Base-by-base conservation (phyloP, 768 basidiomycete species). In the Suillus decipiens region DNA sequence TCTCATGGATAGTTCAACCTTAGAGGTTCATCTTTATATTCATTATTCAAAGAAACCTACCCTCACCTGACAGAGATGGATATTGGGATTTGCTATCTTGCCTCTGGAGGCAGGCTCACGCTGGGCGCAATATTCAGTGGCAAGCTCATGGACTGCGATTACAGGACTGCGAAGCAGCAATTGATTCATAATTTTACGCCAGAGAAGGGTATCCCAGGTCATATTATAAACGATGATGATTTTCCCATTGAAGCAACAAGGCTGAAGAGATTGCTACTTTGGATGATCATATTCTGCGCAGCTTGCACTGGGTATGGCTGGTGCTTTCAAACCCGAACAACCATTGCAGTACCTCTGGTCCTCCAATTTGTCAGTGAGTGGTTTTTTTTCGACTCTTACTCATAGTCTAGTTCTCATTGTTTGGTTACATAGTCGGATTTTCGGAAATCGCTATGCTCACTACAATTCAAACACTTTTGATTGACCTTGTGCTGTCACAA, bases 1-100 rank as follows among this genome's bases (percentile, higher is more conserved):
- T n/a, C n/a, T n/a, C n/a, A n/a, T n/a, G n/a, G n/a, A n/a, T n/a
- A n/a, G n/a, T n/a, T n/a, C n/a, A n/a, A n/a, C n/a, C n/a, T n/a
- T n/a, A n/a, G n/a, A n/a, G n/a, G n/a, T n/a, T n/a, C n/a, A n/a
- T n/a, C n/a, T n/a, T n/a, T 74, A 78, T 72, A 86, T 71, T 77
- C 85, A 69, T 68, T 88, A 70, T 73, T 80, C 82, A 70, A 77
- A 62, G 60, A 71, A 3, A 72, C 65, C 48, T 93, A 81, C 77
- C 82, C 78, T 22, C 78, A 62, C 56, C 73, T 82, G 22, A 75
- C 64, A 61, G 78, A 78, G 66, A 71, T 79, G 19, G 75, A 81
- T 34, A 75, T 92, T 54, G 93, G 92, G 1, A 74, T 93, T 3
- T 92, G 88, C 71, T 93, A 87, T 75, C 76, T 95, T 60, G 83